A percentile compares a stretch with the other conserved stretches of the same genome.
Evolutionary conservation across 2,329 filamentous ascomycete genomes (phyloP).

Genomic region (Emericellopsis cladophorae): DNA sequence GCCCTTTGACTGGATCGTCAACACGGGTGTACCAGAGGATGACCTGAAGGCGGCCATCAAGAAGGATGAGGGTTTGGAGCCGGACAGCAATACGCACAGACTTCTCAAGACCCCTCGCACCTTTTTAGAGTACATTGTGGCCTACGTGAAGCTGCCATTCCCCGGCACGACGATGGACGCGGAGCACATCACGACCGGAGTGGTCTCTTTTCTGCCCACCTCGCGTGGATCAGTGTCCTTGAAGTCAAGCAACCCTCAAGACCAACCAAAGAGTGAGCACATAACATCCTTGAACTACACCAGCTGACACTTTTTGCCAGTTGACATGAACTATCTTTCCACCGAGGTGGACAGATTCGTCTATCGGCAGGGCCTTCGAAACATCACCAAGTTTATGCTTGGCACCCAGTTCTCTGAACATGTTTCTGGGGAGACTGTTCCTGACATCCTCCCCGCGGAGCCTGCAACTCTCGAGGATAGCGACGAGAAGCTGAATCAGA

Average conservation of each 20-base stretch:
- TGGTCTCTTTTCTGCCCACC: conserved; percentile 11
- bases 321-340: conserved; percentile 10
- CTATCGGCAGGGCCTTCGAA: conserved; percentile 9
- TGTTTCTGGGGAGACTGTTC: conserved; percentile 10
- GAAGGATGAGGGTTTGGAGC: conserved; percentile 17
- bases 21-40: conserved; percentile 11
- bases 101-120: conserved; percentile 14
- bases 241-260: conserved; percentile 7
- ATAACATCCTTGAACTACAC: neutral
- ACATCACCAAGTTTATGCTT: conserved; percentile 11
- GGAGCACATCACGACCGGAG: conserved; percentile 10
- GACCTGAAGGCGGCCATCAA: conserved; percentile 16
- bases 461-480: conserved; percentile 6
- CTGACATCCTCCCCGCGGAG: conserved; percentile 5
- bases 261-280: conserved; percentile 9
- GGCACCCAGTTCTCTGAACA: conserved; percentile 7
- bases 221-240: conserved; percentile 10
- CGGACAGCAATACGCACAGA: conserved; percentile 14
- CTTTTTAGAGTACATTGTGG: conserved; percentile 10
- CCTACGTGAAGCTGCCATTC: conserved; percentile 11
- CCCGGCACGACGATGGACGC: conserved; percentile 8
- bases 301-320: conserved; percentile 2
- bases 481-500: conserved; percentile 9
- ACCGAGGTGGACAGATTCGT: conserved; percentile 12
- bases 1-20: conserved; percentile 23